Conservation (phyloP, 2,329 filamentous ascomycete genomes). For the Penicillium sp. region DNA sequence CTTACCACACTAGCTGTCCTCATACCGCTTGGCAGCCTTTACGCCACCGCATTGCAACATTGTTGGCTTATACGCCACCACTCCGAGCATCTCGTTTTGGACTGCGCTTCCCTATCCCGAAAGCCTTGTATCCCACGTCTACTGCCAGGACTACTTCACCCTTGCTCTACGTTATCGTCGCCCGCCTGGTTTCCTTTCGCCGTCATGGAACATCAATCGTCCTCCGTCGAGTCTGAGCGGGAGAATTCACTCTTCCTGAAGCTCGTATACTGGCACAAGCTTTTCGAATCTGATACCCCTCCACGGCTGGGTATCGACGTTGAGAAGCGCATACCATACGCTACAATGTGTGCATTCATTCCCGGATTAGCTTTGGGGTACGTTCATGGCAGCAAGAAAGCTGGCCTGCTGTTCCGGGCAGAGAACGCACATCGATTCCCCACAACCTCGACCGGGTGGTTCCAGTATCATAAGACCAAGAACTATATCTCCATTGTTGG, state of each 20-base stretch:
- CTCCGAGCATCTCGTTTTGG: background rate
- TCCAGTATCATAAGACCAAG: slow-evolving; percentile 97
- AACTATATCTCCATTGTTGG: slow-evolving; percentile 84
- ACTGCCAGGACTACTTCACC: background rate
- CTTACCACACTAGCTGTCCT: no score
- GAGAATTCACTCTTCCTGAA: slow-evolving; percentile 27
- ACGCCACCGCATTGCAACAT: background rate
- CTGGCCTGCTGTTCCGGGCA: slow-evolving; percentile 82
- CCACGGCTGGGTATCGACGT: slow-evolving; percentile 63
- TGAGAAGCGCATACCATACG: slow-evolving; percentile 64
- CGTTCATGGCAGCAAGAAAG: slow-evolving; percentile 69
- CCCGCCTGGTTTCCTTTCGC: background rate
- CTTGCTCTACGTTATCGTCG: background rate
- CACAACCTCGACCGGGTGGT: slow-evolving; percentile 81
- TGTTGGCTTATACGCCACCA: background rate
- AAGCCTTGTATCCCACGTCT: background rate
- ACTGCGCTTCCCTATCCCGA: background rate
- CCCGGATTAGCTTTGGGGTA: slow-evolving; percentile 72
- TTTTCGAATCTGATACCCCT: slow-evolving; percentile 39
- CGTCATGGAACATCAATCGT: slow-evolving; percentile 16
- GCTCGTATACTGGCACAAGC: slow-evolving; percentile 37
- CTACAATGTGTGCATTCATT: slow-evolving; percentile 62
- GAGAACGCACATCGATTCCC: slow-evolving; percentile 96
- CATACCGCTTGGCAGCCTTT: background rate
- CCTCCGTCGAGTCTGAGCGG: slow-evolving; percentile 8